These are phyloP conservation scores for Vanrija sp. DNA, from an alignment of 1,284 basidiomycete genomes.

Conservation along the genomic window DNA sequence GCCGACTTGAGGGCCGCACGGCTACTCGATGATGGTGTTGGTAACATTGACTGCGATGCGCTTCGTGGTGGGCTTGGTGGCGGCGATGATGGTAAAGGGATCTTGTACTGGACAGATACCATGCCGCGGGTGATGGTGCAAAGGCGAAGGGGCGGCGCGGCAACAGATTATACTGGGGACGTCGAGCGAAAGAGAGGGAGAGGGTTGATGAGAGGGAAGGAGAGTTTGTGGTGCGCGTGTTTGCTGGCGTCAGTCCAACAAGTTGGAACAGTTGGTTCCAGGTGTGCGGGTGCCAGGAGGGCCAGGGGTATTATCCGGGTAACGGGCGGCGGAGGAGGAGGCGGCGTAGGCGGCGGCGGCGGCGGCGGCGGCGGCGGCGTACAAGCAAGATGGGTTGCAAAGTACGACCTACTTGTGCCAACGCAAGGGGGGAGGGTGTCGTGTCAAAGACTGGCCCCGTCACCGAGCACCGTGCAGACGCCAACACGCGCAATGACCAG, in stretches of 20 bases:
- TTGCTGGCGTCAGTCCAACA: not conserved
- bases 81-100: constrained; percentile 12
- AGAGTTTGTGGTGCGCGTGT: no score
- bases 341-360: no score
- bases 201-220: no score
- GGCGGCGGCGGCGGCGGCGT: no score
- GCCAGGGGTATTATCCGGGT: not conserved
- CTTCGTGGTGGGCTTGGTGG: constrained; percentile 17
- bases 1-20: not conserved
- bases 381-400: no score
- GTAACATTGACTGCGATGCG: not conserved
- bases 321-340: no score
- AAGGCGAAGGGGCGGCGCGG: not conserved
- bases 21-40: not conserved
- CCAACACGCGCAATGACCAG: no score
- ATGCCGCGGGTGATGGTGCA: not conserved
- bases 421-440: no score
- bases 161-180: not conserved
- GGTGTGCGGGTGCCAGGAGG: not conserved
- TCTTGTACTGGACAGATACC: constrained; percentile 14
- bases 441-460: no score
- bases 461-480: no score
- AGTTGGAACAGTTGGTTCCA: not conserved
- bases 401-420: no score
- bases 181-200: no score